Conservation (phyloP, 2,329 filamentous ascomycete species). For the Cladosporium sp. region DNA sequence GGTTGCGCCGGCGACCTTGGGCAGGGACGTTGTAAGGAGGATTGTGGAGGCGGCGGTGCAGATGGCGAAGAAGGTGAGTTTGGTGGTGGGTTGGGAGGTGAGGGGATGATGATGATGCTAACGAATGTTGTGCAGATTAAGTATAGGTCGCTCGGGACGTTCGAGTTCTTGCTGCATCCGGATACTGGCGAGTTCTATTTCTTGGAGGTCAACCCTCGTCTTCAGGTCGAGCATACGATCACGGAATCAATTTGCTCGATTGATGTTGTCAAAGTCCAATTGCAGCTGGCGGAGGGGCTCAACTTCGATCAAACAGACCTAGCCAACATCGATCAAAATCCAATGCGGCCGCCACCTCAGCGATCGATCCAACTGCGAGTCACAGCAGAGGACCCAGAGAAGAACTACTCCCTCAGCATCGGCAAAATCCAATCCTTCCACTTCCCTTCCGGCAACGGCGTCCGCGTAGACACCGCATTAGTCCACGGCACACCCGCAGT, state of each 20-base stretch:
- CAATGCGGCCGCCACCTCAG: conserved; percentile 32
- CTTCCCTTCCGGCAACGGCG: conserved; percentile 52
- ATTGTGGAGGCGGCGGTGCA: conserved; percentile 50
- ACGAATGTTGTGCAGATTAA: conserved; percentile 34
- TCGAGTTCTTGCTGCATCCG: conserved; percentile 57
- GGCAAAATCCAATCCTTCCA: conserved; percentile 51
- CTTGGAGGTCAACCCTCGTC: conserved; percentile 54
- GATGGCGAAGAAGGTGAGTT: conserved; percentile 43
- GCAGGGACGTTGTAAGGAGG: conserved; percentile 38
- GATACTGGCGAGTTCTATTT: conserved; percentile 48
- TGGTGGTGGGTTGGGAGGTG: not conserved
- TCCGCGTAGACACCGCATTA: conserved; percentile 52
- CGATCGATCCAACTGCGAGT: conserved; percentile 53
- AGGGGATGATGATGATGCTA: not conserved
- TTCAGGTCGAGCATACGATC: conserved; percentile 59
- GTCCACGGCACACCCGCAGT: conserved; percentile 37
- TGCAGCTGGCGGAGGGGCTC: conserved; percentile 48
- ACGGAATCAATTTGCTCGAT: conserved; percentile 50
- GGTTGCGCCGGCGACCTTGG: conserved; percentile 48
- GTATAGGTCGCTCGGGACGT: conserved; percentile 57
- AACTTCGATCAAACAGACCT: not conserved
- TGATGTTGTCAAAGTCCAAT: conserved; percentile 51
- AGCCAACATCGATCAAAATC: conserved; percentile 32
- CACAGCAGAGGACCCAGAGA: conserved; percentile 50
- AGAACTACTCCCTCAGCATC: conserved; percentile 52